These are phyloP conservation scores for Calonectria multiphialidica DNA, from an alignment of 2,329 filamentous ascomycete genomes.

Conservation along the genomic window DNA sequence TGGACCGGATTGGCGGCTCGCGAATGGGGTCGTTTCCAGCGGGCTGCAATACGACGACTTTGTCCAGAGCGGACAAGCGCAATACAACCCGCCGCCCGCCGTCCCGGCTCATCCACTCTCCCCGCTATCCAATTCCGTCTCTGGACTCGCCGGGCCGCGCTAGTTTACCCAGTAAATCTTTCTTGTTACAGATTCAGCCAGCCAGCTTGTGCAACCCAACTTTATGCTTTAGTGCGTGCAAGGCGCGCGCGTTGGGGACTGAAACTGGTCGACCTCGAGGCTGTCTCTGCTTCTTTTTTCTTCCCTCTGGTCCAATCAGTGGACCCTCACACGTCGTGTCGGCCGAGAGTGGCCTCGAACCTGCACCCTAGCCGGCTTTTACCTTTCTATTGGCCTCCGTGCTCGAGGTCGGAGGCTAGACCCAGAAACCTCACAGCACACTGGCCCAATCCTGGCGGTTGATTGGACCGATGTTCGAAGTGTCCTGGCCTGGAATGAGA, in stretches of 20 bases:
- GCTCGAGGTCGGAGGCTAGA: constrained; percentile 6
- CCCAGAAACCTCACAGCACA: constrained; percentile 11
- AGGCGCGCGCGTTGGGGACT: constrained; percentile 14
- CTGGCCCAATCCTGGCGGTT: constrained; percentile 21
- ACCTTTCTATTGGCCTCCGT: constrained; percentile 14
- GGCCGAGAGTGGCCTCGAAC: constrained; percentile 33
- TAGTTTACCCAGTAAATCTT: constrained; percentile 18
- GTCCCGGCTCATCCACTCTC: constrained; percentile 30
- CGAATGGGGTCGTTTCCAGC: constrained; percentile 45
- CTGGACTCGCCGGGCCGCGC: constrained; percentile 21
- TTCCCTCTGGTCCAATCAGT: neutral
- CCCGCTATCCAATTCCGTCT: constrained; percentile 33
- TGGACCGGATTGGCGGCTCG: constrained; percentile 37
- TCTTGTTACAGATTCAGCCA: constrained; percentile 9
- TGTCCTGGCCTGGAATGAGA: constrained; percentile 25
- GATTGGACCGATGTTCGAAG: constrained; percentile 30
- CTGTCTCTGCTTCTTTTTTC: constrained; percentile 8
- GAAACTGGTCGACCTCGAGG: constrained; percentile 15
- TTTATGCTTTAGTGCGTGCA: constrained; percentile 10
- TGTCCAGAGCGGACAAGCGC: constrained; percentile 42
- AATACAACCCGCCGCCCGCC: constrained; percentile 27
- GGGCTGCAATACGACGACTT: constrained; percentile 32
- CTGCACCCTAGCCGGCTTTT: constrained; percentile 25
- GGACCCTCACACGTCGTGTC: constrained; percentile 20
- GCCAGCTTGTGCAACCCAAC: constrained; percentile 3